Percentiles rank a stretch among this genome's conserved stretches.
These are phyloP conservation scores for Raddia distichophylla DNA, from an alignment of 176 grass and related monocot genomes.

Conservation along the genomic window DNA sequence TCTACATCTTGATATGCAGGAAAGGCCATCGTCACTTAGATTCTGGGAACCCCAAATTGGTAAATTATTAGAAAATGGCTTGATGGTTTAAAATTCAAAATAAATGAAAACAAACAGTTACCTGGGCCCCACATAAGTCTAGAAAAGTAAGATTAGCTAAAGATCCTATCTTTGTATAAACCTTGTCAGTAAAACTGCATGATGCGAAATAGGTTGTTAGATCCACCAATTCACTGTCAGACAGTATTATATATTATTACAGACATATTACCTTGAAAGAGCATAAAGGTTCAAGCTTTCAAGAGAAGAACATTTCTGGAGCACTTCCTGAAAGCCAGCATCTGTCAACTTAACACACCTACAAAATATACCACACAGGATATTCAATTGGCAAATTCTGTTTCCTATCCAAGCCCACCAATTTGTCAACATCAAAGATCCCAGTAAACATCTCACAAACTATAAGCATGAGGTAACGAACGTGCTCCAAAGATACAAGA, in stretches of 20 bases:
- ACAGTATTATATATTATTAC: constrained; percentile 28
- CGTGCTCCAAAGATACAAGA: constrained; percentile 1
- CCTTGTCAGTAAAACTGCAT: constrained; percentile 80
- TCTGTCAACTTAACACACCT: constrained; percentile 97
- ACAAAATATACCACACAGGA: constrained; percentile 21
- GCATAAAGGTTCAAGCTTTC: constrained; percentile 93
- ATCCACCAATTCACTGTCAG: constrained; percentile 1
- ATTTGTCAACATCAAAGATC: constrained; percentile 14
- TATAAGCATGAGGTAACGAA: neutral
- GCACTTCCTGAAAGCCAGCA: constrained; percentile 60
- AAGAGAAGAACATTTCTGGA: constrained; percentile 84
- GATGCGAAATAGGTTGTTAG: constrained; percentile 39
- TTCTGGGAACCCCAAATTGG: constrained; percentile 59
- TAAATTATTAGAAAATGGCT: neutral
- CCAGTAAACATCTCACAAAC: neutral
- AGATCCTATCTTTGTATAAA: constrained; percentile 75
- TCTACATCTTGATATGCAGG: constrained; percentile 72
- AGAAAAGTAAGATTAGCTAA: constrained; percentile 78
- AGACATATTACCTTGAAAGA: constrained; percentile 67
- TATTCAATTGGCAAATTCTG: constrained; percentile 31
- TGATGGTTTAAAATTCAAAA: constrained; percentile 27
- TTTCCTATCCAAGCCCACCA: neutral
- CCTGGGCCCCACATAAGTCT: constrained; percentile 93
- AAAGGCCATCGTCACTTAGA: constrained; percentile 71
- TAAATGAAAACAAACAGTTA: constrained; percentile 43